Conservation (phyloP, 768 basidiomycete genomes). For the Hemileccinum impolitum region DNA sequence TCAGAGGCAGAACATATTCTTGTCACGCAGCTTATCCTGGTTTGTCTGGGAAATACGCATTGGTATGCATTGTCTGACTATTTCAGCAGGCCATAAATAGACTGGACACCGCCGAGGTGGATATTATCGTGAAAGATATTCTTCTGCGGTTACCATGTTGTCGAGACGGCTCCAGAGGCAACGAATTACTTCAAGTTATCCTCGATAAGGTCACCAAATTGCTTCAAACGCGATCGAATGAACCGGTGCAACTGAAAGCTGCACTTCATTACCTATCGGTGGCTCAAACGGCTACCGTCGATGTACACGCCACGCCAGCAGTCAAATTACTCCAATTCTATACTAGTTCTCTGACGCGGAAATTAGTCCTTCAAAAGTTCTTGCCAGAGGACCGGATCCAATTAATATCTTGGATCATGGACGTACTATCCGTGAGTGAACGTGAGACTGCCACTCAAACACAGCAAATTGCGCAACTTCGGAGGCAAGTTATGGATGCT, state of each 20-base stretch:
- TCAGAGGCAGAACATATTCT: conserved; percentile 48
- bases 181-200: conserved; percentile 39
- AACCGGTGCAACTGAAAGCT: conserved; percentile 32
- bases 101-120: conserved; percentile 38
- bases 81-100: conserved; percentile 47
- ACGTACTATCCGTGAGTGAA: conserved; percentile 40
- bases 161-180: conserved; percentile 32
- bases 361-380: conserved; percentile 46
- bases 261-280: conserved; percentile 47
- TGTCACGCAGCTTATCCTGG: conserved; percentile 47
- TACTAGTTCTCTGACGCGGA: conserved; percentile 40
- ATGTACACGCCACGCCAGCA: conserved; percentile 41
- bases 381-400: conserved; percentile 40
- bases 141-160: conserved; percentile 50
- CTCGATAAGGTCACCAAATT: conserved; percentile 35
- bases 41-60: conserved; percentile 26
- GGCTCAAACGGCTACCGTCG: conserved; percentile 40
- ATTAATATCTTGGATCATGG: conserved; percentile 46
- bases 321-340: conserved; percentile 53
- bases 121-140: conserved; percentile 50
- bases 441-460: conserved; percentile 21
- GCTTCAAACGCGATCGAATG: conserved; percentile 31
- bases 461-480: conserved; percentile 34
- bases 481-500: conserved; percentile 49
- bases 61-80: conserved; percentile 3